Percentiles rank a stretch among this genome's conserved stretches.
These are phyloP conservation scores for Candida chilensis DNA, from an alignment of 805 yeast genomes.

Conservation along the genomic window DNA sequence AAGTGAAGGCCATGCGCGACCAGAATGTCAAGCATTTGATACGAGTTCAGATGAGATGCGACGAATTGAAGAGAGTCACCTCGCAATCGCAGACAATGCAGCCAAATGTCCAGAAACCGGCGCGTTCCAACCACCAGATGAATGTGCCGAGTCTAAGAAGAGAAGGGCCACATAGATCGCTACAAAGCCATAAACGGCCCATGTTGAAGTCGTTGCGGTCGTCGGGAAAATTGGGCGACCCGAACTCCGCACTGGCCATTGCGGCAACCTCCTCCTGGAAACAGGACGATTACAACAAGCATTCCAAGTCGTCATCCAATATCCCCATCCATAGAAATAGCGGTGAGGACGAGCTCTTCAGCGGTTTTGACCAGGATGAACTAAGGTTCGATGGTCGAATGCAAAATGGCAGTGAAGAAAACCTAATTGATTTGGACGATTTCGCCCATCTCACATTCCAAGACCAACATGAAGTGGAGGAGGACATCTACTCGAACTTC, in stretches of 20 bases:
- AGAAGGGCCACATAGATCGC: conserved; percentile 2
- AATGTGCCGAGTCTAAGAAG: conserved; percentile 2
- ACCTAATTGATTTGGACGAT: conserved; percentile 20
- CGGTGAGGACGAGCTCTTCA: conserved; percentile 9
- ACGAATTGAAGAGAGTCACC: conserved; percentile 21
- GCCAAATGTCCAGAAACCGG: conserved; percentile 1
- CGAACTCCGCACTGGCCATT: too few relatives aligned
- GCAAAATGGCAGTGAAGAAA: conserved; percentile 6
- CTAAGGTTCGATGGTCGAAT: conserved; percentile 8
- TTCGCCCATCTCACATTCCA: conserved; percentile 10
- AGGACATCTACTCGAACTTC: neutral
- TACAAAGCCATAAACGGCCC: conserved; percentile 7
- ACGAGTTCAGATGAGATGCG: conserved; percentile 27
- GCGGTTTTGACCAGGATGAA: conserved; percentile 28
- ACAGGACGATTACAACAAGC: conserved; percentile 7
- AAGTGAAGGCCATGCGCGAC: conserved; percentile 26
- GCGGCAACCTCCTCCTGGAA: conserved; percentile 23
- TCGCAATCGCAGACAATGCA: conserved; percentile 2
- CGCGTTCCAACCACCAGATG: conserved; percentile 1
- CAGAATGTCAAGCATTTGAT: conserved; percentile 32
- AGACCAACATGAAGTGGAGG: conserved; percentile 11
- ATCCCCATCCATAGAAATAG: conserved; percentile 1
- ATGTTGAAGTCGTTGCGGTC: conserved; percentile 22
- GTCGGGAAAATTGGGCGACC: too few relatives aligned
- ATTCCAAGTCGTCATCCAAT: conserved; percentile 2